Base-by-base conservation (phyloP, 192 early-diverging fungal genomes). In the Coemansia sp. region DNA sequence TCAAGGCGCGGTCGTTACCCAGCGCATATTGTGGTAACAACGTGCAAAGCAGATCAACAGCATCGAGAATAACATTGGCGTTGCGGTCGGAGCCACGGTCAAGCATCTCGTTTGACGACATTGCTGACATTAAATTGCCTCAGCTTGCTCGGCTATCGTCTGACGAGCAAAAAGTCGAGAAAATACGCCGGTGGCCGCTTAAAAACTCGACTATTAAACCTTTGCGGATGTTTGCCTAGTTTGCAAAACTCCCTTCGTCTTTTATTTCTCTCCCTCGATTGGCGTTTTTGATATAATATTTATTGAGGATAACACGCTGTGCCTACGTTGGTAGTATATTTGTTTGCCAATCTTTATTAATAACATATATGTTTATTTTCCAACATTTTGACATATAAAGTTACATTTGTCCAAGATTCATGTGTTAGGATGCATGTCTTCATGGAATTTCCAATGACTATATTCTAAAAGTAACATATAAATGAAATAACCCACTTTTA, bases 221-320 rank as follows among this genome's bases (percentile, higher is more conserved):
- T 2, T 52, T 62, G 67, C 67, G 60, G 2, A 53, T 68, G 50
- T 68, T 68, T 68, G 60, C 55, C 22, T 69, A 50, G 19, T 6
- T 9, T 24, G 32, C 32, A 35, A 6, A 35, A 7, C 51, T 53
- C 47, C 4, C 48, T 17, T 23, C 23, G 25, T 55, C 23, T n/a
- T 55, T 53, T 53, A 53, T 57, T 1, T 21, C 21, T 21, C 15
- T 11, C 21, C 7, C 11, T 23, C 32, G 8, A 35, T 15, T 19
- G 17, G 5, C n/a, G 11, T 62, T 19, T 22, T 49, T 21, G 21
- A 12, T 49, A 24, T 35, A 17, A 41, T 7, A 10, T 15, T 50
- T 29, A 21, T 21, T 21, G 21, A 21, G 21, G 21, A 21, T 21
- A 21, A 21, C 21, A 1, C 21, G 21, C 21, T 21, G 21, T 21